Percentiles rank a stretch among this genome's conserved stretches.
Conservation (phyloP, 768 basidiomycete species). For the Tulasnella sp. region DNA sequence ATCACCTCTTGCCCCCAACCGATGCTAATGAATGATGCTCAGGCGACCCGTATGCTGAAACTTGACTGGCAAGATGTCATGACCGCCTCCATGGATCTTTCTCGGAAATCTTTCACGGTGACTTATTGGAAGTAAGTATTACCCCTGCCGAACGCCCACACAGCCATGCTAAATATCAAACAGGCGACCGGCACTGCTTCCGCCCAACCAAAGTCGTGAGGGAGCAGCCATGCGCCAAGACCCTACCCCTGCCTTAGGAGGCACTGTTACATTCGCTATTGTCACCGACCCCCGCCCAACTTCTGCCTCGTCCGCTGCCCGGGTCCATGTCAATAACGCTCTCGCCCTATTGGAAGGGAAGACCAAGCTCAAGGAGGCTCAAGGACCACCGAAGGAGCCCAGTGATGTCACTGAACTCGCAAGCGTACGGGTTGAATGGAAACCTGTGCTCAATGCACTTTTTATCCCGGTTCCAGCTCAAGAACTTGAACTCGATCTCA, state of each 20-base stretch:
- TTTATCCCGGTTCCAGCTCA: constrained; percentile 49
- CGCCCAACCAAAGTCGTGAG: constrained; percentile 16
- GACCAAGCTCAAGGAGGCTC: constrained; percentile 6
- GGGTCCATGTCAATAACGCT: constrained; percentile 22
- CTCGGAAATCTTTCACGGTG: constrained; percentile 58
- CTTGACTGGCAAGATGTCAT: constrained; percentile 81
- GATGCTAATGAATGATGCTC: background rate
- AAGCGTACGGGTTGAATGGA: constrained; percentile 67
- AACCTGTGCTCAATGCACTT: constrained; percentile 58
- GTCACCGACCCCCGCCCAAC: constrained; percentile 26
- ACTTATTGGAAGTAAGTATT: constrained; percentile 81
- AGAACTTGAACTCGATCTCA: constrained; percentile 40
- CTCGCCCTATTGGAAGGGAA: constrained; percentile 24
- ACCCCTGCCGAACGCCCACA: background rate
- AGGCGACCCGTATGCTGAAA: constrained; percentile 69
- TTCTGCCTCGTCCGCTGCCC: constrained; percentile 1
- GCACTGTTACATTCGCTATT: constrained; percentile 65
- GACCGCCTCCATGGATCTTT: constrained; percentile 57
- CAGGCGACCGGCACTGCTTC: constrained; percentile 38
- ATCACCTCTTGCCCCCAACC: background rate
- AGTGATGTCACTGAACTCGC: constrained; percentile 64
- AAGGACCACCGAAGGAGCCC: constrained; percentile 35
- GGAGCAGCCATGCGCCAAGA: constrained; percentile 24
- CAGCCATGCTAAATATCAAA: background rate
- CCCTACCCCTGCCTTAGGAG: constrained; percentile 42